Evolutionary conservation across 768 basidiomycete genomes (phyloP), one percentile per base, ranked within the genome.

Genomic region (Tricholoma sp.): DNA sequence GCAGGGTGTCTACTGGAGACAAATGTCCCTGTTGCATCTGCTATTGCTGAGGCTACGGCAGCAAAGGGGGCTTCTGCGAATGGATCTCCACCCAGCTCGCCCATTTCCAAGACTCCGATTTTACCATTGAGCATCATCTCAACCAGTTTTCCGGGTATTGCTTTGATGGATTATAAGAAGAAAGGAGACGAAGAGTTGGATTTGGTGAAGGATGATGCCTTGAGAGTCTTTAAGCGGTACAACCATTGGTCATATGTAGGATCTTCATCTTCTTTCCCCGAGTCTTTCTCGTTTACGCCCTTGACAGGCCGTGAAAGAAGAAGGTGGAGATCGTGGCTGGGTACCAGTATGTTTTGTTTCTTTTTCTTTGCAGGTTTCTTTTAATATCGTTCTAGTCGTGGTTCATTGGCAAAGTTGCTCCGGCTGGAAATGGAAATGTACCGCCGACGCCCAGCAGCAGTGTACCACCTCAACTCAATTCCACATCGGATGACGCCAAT

Each of bases 221-320:
- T 99, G 61, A 79, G 93, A 61, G 95, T 99, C 41, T 97, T 98
- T 75, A 98, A 98, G 77, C 83, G 95, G 61, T 98, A 98, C 69
- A 97, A 96, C 59, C 94, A 98, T 72, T 98, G 95, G 94, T 92
- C 90, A 71, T 94, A 94, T 73, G 90, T 91, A 67, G 55, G 81
- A 73, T 54, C 24, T 57, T 52, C 57, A 50, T 60, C 29, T 29
- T 61, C 29, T 27, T 55, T 59, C 59, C 16, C 51, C 58, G 50
- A 56, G 59, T 50, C 29, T 52, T 56, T 22, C 34, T 52, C 19
- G 24, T 51, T 27, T 11, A 24, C 16, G 41, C 29, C 50, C 47
- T 43, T 57, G 50, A 18, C 64, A 93, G 91, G 92, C 92, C 61
- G 93, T 98, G 66, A 94, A 95, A 72, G 91, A 97, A 67, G 88